Evolutionary conservation across 129 eudicot genomes (phyloP).

Genomic region (Cynara cardunculus): DNA sequence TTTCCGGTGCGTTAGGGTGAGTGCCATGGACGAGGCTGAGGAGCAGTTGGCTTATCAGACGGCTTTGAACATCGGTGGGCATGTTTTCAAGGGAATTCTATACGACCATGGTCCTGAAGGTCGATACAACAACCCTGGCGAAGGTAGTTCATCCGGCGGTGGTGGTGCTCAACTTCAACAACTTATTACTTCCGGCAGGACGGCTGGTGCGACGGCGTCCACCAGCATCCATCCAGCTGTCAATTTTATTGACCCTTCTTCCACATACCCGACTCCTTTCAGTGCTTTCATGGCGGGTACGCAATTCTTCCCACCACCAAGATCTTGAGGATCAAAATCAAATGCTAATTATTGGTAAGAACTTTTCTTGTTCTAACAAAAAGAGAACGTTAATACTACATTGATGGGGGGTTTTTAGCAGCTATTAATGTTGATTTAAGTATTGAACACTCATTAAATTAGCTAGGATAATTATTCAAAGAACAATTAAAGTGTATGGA

Average conservation of each 20-base stretch:
- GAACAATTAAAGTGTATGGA: constrained; percentile 20
- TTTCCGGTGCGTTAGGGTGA: constrained; percentile 74
- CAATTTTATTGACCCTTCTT: constrained; percentile 51
- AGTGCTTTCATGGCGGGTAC: constrained; percentile 91
- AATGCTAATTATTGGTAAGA: constrained; percentile 14
- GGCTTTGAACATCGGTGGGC: constrained; percentile 78
- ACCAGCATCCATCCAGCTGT: constrained; percentile 23
- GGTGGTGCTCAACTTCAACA: constrained; percentile 42
- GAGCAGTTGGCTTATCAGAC: constrained; percentile 81
- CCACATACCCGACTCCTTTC: constrained; percentile 61
- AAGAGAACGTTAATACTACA: constrained; percentile 12
- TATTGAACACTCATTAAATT: constrained; percentile 25
- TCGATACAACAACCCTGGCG: too few relatives aligned
- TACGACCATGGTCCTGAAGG: constrained; percentile 84
- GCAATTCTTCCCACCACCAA: constrained; percentile 83
- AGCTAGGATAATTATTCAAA: constrained; percentile 24
- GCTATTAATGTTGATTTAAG: constrained; percentile 24
- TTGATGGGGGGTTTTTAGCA: constrained; percentile 34
- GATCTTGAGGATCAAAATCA: constrained; percentile 38
- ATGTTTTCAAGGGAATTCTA: constrained; percentile 78
- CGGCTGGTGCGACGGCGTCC: constrained; percentile 23
- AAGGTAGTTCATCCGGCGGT: constrained; percentile 57
- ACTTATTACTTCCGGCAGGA: constrained; percentile 36
- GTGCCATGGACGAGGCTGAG: constrained; percentile 59
- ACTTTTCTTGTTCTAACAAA: constrained; percentile 13